These are phyloP conservation scores for Aulographum hederae DNA, from an alignment of 2,329 filamentous ascomycete genomes.

Conservation along the genomic window DNA sequence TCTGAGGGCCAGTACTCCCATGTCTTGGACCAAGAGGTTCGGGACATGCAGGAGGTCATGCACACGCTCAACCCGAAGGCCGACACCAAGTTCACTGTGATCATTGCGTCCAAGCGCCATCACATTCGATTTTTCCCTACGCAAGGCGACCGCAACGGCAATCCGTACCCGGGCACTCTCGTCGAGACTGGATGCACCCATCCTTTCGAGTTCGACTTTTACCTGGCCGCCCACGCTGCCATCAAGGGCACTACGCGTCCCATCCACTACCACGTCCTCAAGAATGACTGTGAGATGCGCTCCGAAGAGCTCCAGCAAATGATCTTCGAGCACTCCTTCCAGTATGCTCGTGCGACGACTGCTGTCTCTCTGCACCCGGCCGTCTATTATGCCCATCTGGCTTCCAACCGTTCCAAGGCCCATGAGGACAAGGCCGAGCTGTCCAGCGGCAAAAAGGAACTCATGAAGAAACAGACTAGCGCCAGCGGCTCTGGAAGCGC, in stretches of 20 bases:
- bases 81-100: constrained; percentile 57
- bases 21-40: constrained; percentile 63
- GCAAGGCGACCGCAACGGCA: constrained; percentile 54
- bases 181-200: constrained; percentile 84
- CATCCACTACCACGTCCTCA: constrained; percentile 76
- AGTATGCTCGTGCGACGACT: constrained; percentile 81
- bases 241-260: constrained; percentile 90
- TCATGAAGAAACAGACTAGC: constrained; percentile 7
- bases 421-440: constrained; percentile 41
- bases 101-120: constrained; percentile 84
- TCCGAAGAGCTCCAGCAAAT: constrained; percentile 62
- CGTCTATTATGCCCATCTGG: constrained; percentile 90
- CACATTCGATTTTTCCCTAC: constrained; percentile 80
- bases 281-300: constrained; percentile 56
- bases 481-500: constrained; percentile 11
- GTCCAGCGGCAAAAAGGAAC: constrained; percentile 10
- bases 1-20: constrained; percentile 70
- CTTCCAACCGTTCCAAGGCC: constrained; percentile 57
- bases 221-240: constrained; percentile 51
- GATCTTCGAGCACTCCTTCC: constrained; percentile 90
- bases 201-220: constrained; percentile 82
- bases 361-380: constrained; percentile 78
- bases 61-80: constrained; percentile 12
- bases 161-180: constrained; percentile 69
- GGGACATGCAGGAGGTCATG: constrained; percentile 47